Evolutionary conservation across 257 asterid genomes (phyloP).

Genomic region (Asclepias syriaca): DNA sequence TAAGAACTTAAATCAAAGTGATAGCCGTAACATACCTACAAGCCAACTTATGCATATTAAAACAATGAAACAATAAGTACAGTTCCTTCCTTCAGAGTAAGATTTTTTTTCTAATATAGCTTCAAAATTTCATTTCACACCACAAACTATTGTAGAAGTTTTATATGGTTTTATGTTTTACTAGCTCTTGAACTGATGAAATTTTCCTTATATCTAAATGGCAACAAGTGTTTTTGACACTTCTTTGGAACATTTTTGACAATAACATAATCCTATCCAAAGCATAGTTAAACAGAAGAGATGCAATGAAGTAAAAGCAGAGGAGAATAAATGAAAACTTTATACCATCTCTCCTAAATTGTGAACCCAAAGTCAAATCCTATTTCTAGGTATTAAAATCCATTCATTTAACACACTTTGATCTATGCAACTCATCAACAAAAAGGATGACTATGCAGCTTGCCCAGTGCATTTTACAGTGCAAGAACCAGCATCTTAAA

Average conservation of each 20-base stretch:
- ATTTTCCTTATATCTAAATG: not conserved
- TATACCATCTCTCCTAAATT: not conserved
- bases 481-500: not conserved
- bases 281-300: not conserved
- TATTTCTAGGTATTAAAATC: not conserved
- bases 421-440: not conserved
- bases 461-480: not conserved
- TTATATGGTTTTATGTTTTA: not conserved
- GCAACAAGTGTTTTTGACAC: not conserved
- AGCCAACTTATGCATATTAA: not conserved
- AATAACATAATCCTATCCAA: not conserved
- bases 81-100: not conserved
- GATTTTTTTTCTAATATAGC: not conserved
- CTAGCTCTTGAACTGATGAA: not conserved
- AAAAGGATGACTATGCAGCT: not conserved
- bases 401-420: not conserved
- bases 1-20: conserved; percentile 6
- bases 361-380: no score
- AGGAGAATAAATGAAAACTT: not conserved
- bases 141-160: not conserved
- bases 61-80: not conserved
- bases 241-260: not conserved
- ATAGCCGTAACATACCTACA: conserved; percentile 1
- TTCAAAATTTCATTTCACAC: not conserved
- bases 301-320: not conserved